Evolutionary conservation across 2,329 filamentous ascomycete species (phyloP), one percentile per base, ranked within the genome.

Genomic region (Dryadomyces quercivorus): DNA sequence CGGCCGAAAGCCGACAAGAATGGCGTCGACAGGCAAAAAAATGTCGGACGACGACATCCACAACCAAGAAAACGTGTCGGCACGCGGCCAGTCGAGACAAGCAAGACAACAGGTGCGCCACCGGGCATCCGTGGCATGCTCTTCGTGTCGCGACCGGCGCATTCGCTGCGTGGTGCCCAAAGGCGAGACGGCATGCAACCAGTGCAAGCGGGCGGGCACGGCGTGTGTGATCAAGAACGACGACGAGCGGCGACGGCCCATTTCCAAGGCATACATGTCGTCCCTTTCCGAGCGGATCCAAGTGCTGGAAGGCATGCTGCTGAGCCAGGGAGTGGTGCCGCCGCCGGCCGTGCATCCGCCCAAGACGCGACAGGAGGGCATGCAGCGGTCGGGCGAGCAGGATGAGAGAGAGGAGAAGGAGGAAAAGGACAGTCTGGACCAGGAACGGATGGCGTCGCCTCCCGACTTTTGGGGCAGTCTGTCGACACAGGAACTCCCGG

Each of bases 191-290:
- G 70, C 71, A 56, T 80, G 77, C 62, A 73, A 70, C 20, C 75
- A 78, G 57, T 80, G 77, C 62, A 73, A 73, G 59, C 68, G 74
- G 54, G 70, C 73, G 2, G 75, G 73, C 16, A 69, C 72, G 12
- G 68, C 73, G 49, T 80, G 77, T 59, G 66, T 80, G 53, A 80
- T 80, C 61, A 78, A 75, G 60, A 77, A 80, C 59, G 77, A 80
- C 57, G 77, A 80, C 62, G 76, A 80, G 62, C 66, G 77, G 45
- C 66, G 76, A 63, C 68, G 75, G 42, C 77, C 77, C 8, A 78
- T 80, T 38, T 80, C 76, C 20, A 75, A 78, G 62, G 77, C 77
- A 53, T 80, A 80, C 63, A 78, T 78, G 71, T 75, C 73, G 44
- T 79, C 75, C 1, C 66, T 80, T 12, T 76, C 75, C n/a, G 74